Base-by-base conservation (phyloP, 352 stramenopile species). In the Phytophthora sojae region DNA sequence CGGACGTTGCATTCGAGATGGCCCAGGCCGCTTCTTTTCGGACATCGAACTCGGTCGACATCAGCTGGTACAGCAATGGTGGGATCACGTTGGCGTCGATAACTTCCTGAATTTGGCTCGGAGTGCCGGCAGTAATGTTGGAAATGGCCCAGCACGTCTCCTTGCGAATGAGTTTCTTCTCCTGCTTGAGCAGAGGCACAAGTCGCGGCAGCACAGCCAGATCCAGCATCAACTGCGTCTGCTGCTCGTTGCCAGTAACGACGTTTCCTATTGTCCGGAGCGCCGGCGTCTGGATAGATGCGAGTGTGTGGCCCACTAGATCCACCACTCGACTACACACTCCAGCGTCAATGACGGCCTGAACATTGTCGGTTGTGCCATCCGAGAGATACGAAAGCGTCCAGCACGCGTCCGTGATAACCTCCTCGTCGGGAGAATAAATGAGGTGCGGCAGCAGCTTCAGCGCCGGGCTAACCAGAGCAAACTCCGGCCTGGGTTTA, bases 381-480 rank as follows among this genome's bases (percentile, higher is more conserved):
- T 99, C 98, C n/a, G 89, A 98, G 6, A 99, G 79, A 75, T 99
- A 99, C 12, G 90, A 98, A 14, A 99, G 88, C 21, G 97, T 97
- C 98, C 98, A 99, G 78, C 98, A 99, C n/a, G 98, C 97, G 75
- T 99, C 98, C 2, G 97, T 99, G 19, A 99, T 82, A 19, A 99
- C 96, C 73, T 99, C 98, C 51, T 99, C 94, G 67, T 99, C 97
- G 0, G 97, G 88, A 7, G 85, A 97, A 76, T 98, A 93, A 68
- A 99, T 98, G 14, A 99, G 84, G 64, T 99, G 92, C 19, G 96
- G 91, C 25, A 99, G 83, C 19, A 97, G 97, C 30, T 96, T 83
- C 17, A 99, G 83, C 21, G 96, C 90, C 19, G 93, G 92, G 23
- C 87, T 89, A 30, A 99, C 96, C 29, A 98, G 87, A 25, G 97